Conservation (phyloP, 805 yeast species). For the Zygotorulaspora danielsina region DNA sequence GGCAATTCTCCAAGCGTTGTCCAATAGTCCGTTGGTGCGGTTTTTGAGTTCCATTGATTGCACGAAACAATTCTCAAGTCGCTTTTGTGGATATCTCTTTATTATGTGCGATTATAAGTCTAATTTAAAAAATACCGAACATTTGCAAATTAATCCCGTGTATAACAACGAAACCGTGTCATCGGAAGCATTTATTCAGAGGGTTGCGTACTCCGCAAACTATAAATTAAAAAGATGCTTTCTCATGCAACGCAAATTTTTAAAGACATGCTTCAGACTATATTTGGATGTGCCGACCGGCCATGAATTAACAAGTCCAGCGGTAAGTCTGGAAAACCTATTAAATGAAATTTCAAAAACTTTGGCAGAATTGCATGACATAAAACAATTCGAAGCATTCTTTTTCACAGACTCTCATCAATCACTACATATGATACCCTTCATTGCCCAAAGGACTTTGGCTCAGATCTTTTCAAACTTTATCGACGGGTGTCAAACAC, state of each 20-base stretch:
- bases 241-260: conserved; percentile 21
- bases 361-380: conserved; percentile 16
- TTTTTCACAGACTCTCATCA: conserved; percentile 15
- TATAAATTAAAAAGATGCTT: conserved; percentile 21
- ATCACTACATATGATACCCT: conserved; percentile 23
- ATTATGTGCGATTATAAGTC: conserved; percentile 14
- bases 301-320: conserved; percentile 15
- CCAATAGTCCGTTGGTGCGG: conserved; percentile 22
- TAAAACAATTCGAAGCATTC: conserved; percentile 23
- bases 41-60: conserved; percentile 20
- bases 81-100: conserved; percentile 24
- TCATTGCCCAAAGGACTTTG: conserved; percentile 25
- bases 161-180: conserved; percentile 18
- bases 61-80: conserved; percentile 10
- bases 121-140: not conserved
- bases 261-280: conserved; percentile 20
- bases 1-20: conserved; percentile 14
- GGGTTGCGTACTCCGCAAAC: conserved; percentile 9
- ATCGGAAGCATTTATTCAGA: conserved; percentile 17
- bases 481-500: not conserved
- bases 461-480: conserved; percentile 9
- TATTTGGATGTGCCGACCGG: conserved; percentile 20
- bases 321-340: conserved; percentile 15
- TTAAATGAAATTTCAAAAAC: conserved; percentile 12
- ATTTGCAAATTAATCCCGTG: conserved; percentile 17